Conservation (phyloP, 108 stramenopile species). For the Cyclotella kingstonii region DNA sequence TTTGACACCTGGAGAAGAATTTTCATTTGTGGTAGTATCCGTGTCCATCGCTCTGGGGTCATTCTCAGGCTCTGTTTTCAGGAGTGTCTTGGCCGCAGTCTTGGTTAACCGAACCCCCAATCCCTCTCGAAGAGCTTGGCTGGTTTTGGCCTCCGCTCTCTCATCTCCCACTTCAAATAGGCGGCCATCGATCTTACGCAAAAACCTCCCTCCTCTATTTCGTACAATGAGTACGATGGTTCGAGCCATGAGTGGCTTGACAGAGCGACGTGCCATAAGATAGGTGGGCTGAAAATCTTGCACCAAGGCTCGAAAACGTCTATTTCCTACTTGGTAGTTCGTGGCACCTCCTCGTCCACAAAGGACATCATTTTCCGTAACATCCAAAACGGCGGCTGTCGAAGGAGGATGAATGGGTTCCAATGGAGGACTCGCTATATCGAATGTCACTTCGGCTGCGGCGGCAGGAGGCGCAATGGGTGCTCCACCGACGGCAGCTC, state of each 20-base stretch:
- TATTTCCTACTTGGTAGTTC: constrained; percentile 85
- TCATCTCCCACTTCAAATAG: constrained; percentile 84
- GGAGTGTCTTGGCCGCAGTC: constrained; percentile 46
- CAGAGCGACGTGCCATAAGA: constrained; percentile 76
- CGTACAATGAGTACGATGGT: constrained; percentile 82
- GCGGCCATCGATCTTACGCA: constrained; percentile 73
- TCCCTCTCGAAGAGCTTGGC: constrained; percentile 82
- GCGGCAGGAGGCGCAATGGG: constrained; percentile 54
- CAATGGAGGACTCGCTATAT: constrained; percentile 74
- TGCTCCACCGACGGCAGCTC: constrained; percentile 39
- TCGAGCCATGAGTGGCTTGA: constrained; percentile 81
- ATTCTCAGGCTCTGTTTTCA: constrained; percentile 32
- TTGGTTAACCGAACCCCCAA: constrained; percentile 84
- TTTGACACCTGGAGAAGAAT: too few species aligned
- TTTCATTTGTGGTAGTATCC: too few species aligned
- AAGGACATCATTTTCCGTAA: constrained; percentile 76
- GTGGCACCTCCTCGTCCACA: constrained; percentile 88
- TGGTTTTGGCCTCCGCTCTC: constrained; percentile 89
- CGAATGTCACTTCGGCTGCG: constrained; percentile 74
- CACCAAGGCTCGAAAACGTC: constrained; percentile 79
- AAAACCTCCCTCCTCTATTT: constrained; percentile 76
- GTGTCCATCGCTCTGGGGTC: too few species aligned
- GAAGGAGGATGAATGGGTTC: constrained; percentile 54
- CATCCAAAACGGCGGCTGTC: constrained; percentile 53
- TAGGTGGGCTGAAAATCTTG: constrained; percentile 86